phyloP scores from a whole-genome alignment of 257 asterid species.

The Apocynum venetum region DNA sequence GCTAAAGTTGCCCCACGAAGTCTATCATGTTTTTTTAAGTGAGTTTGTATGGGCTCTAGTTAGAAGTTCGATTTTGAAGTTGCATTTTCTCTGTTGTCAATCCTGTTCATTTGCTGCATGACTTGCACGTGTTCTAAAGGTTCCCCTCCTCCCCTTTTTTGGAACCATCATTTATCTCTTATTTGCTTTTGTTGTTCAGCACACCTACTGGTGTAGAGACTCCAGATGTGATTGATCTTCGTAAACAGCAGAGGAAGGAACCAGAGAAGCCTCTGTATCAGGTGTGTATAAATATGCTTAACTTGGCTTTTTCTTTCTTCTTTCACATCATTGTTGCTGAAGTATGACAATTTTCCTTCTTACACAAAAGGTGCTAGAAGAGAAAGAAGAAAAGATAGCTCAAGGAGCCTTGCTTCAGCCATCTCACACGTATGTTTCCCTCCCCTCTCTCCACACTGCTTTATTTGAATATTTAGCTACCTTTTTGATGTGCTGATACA shows the following conservation, averaged over 20 bases:
- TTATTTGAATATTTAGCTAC: not conserved
- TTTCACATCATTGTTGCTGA: not conserved
- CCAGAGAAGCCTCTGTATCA: conserved; percentile 96
- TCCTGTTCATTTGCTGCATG: not conserved
- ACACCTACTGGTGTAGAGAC: conserved; percentile 99
- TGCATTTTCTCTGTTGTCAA: not conserved
- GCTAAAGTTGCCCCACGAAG: not conserved
- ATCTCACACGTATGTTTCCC: conserved; percentile 63
- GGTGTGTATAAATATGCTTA: conserved; percentile 28
- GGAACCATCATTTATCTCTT: conserved; percentile 8
- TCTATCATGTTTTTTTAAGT: not conserved
- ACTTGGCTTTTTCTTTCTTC: not conserved
- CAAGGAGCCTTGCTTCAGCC: conserved; percentile 83
- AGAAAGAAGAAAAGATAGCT: conserved; percentile 81
- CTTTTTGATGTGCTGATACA: not conserved
- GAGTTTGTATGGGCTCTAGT: not conserved
- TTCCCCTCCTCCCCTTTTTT: not conserved
- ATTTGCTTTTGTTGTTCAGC: conserved; percentile 35
- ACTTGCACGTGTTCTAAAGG: not conserved
- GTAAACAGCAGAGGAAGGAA: conserved; percentile 97
- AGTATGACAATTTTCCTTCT: conserved; percentile 10
- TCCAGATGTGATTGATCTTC: conserved; percentile 96
- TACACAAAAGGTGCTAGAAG: conserved; percentile 73
- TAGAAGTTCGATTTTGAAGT: not conserved
- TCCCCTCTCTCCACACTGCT: not conserved